Base-by-base conservation (phyloP, 2,329 filamentous ascomycete species). In the Fusarium austroafricanum region DNA sequence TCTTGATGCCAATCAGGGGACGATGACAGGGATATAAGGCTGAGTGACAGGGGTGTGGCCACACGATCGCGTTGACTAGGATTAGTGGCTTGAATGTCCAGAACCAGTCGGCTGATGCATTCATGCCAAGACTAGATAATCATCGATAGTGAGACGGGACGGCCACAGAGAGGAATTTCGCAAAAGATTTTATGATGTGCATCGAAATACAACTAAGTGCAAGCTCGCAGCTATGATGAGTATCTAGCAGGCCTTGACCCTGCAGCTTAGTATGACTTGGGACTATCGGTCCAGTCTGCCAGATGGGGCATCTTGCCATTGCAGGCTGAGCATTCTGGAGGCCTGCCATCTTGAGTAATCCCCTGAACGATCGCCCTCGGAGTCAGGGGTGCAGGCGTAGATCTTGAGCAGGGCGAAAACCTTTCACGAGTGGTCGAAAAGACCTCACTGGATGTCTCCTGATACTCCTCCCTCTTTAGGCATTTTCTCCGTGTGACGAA, bases 1-100 rank as follows among this genome's bases (percentile, higher is more conserved):
- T 55, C 43, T n/a, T 11, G 55, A 73, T 74, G 62, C 68, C 62
- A 69, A 71, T 71, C 70, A 74, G 72, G 70, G 71, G 45, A 26
- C 10, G 17, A 46, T 11, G 40, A 64, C 70, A 70, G 62, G 71
- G 72, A 59, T 69, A 35, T 55, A 70, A 59, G 63, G 52, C 44
- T 70, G 55, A 46, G 39, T 11, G 38, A 55, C 68, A 70, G 63
- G 69, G 71, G 61, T 61, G 33, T 44, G 53, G 15, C 55, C 58
- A 68, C 59, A 46, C 68, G 61, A 71, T 68, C 38, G 47, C 62
- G 53, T 72, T 33, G 43, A 73, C 67, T 46, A 21, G 71, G 68
- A 60, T 65, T 73, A 72, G 71, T 51, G 57, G 68, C 38, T 58
- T 59, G 55, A n/a, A 23, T 61, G 35, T 28, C 58, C 50, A 64